Evolutionary conservation across 2,329 filamentous ascomycete genomes (phyloP).

Genomic region (Penicillium sp.): DNA sequence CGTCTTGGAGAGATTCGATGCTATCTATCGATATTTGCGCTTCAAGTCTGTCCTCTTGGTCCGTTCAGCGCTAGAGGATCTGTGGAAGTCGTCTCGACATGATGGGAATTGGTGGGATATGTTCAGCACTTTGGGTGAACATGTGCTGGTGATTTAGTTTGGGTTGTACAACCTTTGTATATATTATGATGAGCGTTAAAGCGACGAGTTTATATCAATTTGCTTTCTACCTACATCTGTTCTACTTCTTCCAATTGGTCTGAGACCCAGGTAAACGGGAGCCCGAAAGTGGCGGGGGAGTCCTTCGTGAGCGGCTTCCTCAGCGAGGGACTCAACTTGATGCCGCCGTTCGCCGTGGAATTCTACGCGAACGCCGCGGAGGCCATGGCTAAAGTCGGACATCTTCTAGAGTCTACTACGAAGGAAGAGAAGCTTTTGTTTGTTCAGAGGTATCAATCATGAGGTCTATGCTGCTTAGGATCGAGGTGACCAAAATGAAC

Average conservation of each 20-base stretch:
- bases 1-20: conserved; percentile 6
- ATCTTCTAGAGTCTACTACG: conserved; percentile 16
- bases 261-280: too few relatives aligned
- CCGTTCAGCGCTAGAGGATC: conserved; percentile 7
- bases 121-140: conserved; percentile 6
- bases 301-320: conserved; percentile 17
- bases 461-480: neutral
- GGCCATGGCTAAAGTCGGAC: conserved; percentile 4
- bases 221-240: too few relatives aligned
- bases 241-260: too few relatives aligned
- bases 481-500: neutral
- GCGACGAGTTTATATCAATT: neutral
- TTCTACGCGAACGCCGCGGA: conserved; percentile 17
- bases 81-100: conserved; percentile 8
- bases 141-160: conserved; percentile 11
- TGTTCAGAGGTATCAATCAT: conserved; percentile 3
- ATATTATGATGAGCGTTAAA: neutral
- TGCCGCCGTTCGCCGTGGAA: conserved; percentile 11
- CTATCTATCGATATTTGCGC: conserved; percentile 7
- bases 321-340: neutral
- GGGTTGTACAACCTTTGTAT: too few relatives aligned
- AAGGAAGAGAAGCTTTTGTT: conserved; percentile 21
- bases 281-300: too few relatives aligned
- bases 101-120: conserved; percentile 11
- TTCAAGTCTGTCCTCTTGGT: conserved; percentile 10